Conservation (phyloP, 495 filamentous ascomycete genomes). For the Geoglossum glabrum region DNA sequence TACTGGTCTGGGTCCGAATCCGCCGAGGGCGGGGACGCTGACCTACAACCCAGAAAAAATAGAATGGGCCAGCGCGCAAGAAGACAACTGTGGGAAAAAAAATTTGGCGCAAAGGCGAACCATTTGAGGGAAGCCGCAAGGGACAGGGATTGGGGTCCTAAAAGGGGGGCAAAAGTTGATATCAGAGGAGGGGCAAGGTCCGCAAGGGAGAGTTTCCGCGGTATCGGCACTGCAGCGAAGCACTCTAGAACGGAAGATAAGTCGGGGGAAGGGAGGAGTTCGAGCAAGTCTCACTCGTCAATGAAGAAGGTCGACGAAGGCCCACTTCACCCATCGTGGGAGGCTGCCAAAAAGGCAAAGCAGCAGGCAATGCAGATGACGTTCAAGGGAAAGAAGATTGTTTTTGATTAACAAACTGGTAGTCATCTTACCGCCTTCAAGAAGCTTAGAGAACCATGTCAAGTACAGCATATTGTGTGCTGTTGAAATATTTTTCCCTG, state of each 20-base stretch:
- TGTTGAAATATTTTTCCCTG: background rate
- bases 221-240: background rate
- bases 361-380: slow-evolving; percentile 39
- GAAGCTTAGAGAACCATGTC: too few relatives aligned
- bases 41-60: slow-evolving; percentile 40
- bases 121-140: slow-evolving; percentile 35
- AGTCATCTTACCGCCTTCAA: background rate
- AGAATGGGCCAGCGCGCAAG: slow-evolving; percentile 75
- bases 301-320: slow-evolving; percentile 24
- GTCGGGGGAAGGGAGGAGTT: background rate
- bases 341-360: slow-evolving; percentile 71
- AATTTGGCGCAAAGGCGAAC: slow-evolving; percentile 57
- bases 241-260: slow-evolving; percentile 9
- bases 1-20: slow-evolving; percentile 80
- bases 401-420: slow-evolving; percentile 45
- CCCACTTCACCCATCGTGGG: slow-evolving; percentile 80
- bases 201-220: background rate
- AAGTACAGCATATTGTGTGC: too few relatives aligned
- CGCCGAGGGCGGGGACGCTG: slow-evolving; percentile 22
- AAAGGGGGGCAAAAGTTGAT: slow-evolving; percentile 13
- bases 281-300: background rate
- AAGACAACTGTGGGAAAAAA: slow-evolving; percentile 79
- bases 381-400: slow-evolving; percentile 77
- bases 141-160: slow-evolving; percentile 32
- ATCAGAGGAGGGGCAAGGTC: background rate